Evolutionary conservation across 495 filamentous ascomycete genomes (phyloP), one percentile per base, ranked within the genome.

Genomic region (Friedmanniomyces simplex): DNA sequence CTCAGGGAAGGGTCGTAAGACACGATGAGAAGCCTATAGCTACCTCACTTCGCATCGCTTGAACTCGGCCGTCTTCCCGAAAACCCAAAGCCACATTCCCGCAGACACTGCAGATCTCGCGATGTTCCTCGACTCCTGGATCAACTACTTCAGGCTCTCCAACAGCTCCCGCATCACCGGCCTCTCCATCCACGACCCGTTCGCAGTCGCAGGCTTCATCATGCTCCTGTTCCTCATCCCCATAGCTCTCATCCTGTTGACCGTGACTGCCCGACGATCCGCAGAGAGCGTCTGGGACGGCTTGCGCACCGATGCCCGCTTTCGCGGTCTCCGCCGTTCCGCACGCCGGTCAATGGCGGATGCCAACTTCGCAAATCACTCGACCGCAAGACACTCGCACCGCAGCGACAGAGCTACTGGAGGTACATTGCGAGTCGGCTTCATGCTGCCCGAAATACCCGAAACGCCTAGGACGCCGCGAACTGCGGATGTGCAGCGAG

Each of bases 131-230:
- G 53, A 55, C 42, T 5, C n/a, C 37, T 55, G 21, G 39, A 46
- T 55, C 53, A n/a, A 55, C 4, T 55, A 55, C 42, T 22, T 55
- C 24, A 46, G 21, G 5, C 6, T 36, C 39, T 14, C 18, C 2
- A 55, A 55, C 28, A 24, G 21, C 37, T 32, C 18, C 26, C 53
- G 53, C 53, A 57, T 57, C 21, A 28, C 45, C 43, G 46, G 34
- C 30, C 54, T 57, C n/a, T 20, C n/a, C 3, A 37, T 50, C 43
- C 21, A 39, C 28, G 54, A 57, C 46, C 54, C 54, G 1, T 57
- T 57, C 54, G 54, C 54, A 16, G 39, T 57, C 22, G 16, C 25
- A 10, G 54, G 54, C 30, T 37, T 57, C 54, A 42, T 57, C 54
- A 13, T 57, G 13, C 46, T 57, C 16, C 13, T 50, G n/a, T 16